Evolutionary conservation across 1,284 basidiomycete species (phyloP), one percentile per base, ranked within the genome.

Genomic region (Moniliophthora roreri): DNA sequence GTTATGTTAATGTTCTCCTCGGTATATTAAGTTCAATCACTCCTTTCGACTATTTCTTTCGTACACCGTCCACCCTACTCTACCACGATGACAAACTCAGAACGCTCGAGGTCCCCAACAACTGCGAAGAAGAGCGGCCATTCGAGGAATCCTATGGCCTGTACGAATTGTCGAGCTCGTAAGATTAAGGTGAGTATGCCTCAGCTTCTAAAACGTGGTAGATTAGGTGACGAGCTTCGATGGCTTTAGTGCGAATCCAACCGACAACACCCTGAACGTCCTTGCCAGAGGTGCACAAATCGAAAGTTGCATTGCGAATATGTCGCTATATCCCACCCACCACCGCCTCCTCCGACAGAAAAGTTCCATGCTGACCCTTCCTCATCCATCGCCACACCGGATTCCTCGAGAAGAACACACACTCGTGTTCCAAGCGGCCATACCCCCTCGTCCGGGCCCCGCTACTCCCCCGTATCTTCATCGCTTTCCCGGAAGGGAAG

Each of bases 251-350:
- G 56, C 26, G 53, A 54, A 35, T 54, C 56, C 18, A 58, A 55
- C 47, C 50, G 53, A 37, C 52, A 54, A 34, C 53, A 45, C 28
- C 56, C 56, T 38, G 52, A 58, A 42, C 53, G 53, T 26, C 56
- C 52, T 26, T 58, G 56, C 39, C 45, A 52, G 37, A 50, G 56
- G n/a, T 58, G 56, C 32, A 51, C 50, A 32, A 55, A 45, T 16
- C 49, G 56, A 50, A 54, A 54, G 28, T 42, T 58, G 13, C 47
- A 46, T 21, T 58, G 56, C 35, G 56, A 58, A 55, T 58, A 58
- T 45, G 53, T 58, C 20, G 52, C 56, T 2, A 56, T 56, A 16
- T 49, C 55, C 32, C 55, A 56, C 47, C 32, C 51, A 11, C 51
- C 55, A 16, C 38, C 55, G 13, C 37, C 40, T 18, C 34, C 47